phyloP scores from a whole-genome alignment of 345 rosid species.

The Lepidium africanum region DNA sequence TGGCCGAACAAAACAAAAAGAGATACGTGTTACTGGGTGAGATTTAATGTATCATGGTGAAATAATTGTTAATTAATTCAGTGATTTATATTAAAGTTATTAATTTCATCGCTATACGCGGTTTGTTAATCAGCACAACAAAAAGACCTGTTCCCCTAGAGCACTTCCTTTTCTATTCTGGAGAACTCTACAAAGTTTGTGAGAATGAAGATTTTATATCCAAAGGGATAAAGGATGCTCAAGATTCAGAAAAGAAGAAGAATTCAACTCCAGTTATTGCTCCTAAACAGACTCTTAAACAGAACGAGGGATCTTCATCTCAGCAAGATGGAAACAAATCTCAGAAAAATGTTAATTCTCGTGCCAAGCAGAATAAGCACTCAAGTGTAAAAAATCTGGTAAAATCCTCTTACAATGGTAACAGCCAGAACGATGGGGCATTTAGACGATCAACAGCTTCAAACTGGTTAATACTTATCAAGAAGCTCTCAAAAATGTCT shows the following conservation, averaged over 20 bases:
- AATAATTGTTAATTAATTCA: constrained; percentile 1
- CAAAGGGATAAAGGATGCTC: constrained; percentile 77
- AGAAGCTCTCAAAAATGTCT: constrained; percentile 76
- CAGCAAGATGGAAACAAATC: constrained; percentile 48
- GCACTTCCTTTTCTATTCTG: constrained; percentile 84
- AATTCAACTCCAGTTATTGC: constrained; percentile 39
- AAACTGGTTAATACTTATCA: constrained; percentile 72
- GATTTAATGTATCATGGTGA: constrained; percentile 19
- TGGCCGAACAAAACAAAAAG: constrained; percentile 89
- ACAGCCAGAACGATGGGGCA: constrained; percentile 58
- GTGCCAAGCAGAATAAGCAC: constrained; percentile 68
- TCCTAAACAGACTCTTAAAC: constrained; percentile 22
- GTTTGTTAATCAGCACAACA: constrained; percentile 56
- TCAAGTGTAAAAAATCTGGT: constrained; percentile 47
- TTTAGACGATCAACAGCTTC: constrained; percentile 74
- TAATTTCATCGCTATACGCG: not conserved
- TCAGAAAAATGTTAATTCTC: constrained; percentile 60
- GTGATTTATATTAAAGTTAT: not conserved
- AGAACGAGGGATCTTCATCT: constrained; percentile 43
- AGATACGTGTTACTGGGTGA: constrained; percentile 90
- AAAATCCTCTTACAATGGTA: constrained; percentile 41
- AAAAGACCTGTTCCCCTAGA: constrained; percentile 96
- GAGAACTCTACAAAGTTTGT: constrained; percentile 80
- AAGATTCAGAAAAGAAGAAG: constrained; percentile 69
- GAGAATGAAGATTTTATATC: constrained; percentile 57